Evolutionary conservation across 306 rosid species (phyloP), one percentile per base, ranked within the genome.

Genomic region (Fragaria nilgerrensis): DNA sequence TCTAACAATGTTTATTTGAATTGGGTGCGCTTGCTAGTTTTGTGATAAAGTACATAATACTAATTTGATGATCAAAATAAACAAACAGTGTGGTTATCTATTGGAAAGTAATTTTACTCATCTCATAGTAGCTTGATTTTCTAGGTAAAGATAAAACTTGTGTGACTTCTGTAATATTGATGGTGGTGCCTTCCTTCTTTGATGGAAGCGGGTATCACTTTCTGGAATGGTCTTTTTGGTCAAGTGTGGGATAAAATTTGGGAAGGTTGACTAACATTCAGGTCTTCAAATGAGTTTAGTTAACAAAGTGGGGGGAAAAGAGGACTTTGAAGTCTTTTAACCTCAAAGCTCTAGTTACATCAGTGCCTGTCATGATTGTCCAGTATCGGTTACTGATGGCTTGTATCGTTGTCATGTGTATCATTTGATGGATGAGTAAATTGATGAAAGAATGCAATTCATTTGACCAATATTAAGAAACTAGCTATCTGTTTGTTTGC

Each of bases 401-500:
- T 56, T 56, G 9, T 23, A 22, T 56, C 2, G 5, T 32, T 9
- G 32, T 7, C 32, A 1, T 61, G 39, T 11, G 2, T 61, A 61
- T 61, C 9, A 5, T 25, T 25, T 25, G 37, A 61, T 61, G 19
- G 19, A 25, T 61, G 66, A 61, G 29, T 27, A 56, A 56, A 23
- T 0, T 56, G 63, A 8, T 56, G 29, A n/a, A 56, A 52, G 15
- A 71, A 15, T 48, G 75, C 39, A 71, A 13, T 19, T 25, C 20
- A 23, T 15, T 12, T 50, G 8, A 63, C 32, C 43, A 63, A 32
- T 36, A 50, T 47, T 48, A 22, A 9, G 55, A 58, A 3, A 15
- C 47, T 43, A 27, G 20, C 72, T n/a, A 4, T 68, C 61, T 76
- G 75, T 62, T 83, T 32, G 36, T 83, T 56, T 80, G 77, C 82